Percentiles rank a stretch among this genome's conserved stretches.
These are phyloP conservation scores for Areca catechu DNA, from an alignment of 176 grass and related monocot genomes.

Conservation along the genomic window DNA sequence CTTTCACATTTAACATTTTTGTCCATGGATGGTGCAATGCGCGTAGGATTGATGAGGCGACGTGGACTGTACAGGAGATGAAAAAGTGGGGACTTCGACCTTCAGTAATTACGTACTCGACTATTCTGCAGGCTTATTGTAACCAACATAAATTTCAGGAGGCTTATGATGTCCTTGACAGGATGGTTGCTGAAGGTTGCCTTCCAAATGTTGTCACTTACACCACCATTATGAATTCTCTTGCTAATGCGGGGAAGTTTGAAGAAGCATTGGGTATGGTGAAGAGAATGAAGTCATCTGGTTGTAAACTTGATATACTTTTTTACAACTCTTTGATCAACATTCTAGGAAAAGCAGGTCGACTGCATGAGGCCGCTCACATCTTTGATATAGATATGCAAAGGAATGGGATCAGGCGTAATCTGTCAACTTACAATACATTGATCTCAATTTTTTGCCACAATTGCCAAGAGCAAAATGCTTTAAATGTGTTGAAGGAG, in stretches of 20 bases:
- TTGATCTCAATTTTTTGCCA: constrained; percentile 68
- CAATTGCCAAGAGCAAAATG: constrained; percentile 46
- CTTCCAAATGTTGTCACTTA: constrained; percentile 71
- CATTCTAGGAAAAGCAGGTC: constrained; percentile 44
- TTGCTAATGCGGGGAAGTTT: constrained; percentile 42
- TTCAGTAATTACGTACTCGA: constrained; percentile 66
- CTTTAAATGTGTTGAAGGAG: constrained; percentile 47
- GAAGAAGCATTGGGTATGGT: constrained; percentile 55
- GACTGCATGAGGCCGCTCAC: constrained; percentile 45
- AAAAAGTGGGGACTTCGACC: constrained; percentile 35
- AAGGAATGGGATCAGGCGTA: constrained; percentile 34
- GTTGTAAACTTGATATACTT: constrained; percentile 59
- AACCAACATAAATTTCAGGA: constrained; percentile 44
- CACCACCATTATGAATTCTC: constrained; percentile 68
- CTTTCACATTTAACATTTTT: constrained; percentile 79
- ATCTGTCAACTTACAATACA: constrained; percentile 60
- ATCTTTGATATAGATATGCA: constrained; percentile 73
- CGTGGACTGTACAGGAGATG: constrained; percentile 78
- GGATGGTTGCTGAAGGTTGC: constrained; percentile 55
- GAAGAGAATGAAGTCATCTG: constrained; percentile 56
- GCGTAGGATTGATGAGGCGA: constrained; percentile 55
- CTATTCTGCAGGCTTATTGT: constrained; percentile 71
- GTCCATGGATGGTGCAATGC: constrained; percentile 79
- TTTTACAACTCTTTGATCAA: constrained; percentile 88
- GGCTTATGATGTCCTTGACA: constrained; percentile 75